These are phyloP conservation scores for Nannochloris sp. DNA, from an alignment of 139 green algal species.

Conservation along the genomic window DNA sequence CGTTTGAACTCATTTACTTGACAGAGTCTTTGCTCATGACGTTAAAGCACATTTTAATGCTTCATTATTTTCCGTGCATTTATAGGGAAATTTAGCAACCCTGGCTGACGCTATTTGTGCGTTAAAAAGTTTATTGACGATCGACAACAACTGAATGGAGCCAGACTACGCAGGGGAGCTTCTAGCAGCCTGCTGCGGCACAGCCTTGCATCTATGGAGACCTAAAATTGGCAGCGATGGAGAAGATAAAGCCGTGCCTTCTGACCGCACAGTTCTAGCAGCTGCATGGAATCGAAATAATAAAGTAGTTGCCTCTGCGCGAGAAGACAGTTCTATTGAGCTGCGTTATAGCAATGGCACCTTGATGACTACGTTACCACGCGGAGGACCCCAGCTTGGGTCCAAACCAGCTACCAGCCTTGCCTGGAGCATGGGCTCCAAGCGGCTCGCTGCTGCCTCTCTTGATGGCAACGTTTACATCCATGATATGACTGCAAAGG, in stretches of 20 bases:
- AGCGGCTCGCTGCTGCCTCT: slow-evolving; percentile 21
- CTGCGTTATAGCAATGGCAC: slow-evolving; percentile 12
- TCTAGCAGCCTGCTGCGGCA: background rate
- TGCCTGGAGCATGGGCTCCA: slow-evolving; percentile 26
- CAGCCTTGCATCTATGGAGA: slow-evolving; percentile 1
- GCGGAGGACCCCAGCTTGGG: background rate
- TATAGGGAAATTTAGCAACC: no score
- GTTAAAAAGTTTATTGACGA: no score
- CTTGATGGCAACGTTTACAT: slow-evolving; percentile 6
- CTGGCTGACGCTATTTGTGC: no score
- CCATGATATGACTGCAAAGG: slow-evolving; percentile 21
- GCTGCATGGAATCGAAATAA: slow-evolving; percentile 34
- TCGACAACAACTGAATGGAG: no score
- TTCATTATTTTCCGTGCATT: no score
- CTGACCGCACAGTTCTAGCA: background rate
- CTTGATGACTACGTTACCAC: slow-evolving; percentile 18
- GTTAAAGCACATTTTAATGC: no score
- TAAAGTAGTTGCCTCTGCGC: slow-evolving; percentile 24
- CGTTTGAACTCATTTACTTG: no score
- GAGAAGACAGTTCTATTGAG: slow-evolving; percentile 14
- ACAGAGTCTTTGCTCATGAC: no score
- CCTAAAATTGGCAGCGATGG: background rate
- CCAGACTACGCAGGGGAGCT: slow-evolving; percentile 3
- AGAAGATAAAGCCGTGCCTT: background rate
- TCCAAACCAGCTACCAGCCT: background rate